Evolutionary conservation across 768 basidiomycete species (phyloP).

Genomic region (Termitomyces bulborhizus): DNA sequence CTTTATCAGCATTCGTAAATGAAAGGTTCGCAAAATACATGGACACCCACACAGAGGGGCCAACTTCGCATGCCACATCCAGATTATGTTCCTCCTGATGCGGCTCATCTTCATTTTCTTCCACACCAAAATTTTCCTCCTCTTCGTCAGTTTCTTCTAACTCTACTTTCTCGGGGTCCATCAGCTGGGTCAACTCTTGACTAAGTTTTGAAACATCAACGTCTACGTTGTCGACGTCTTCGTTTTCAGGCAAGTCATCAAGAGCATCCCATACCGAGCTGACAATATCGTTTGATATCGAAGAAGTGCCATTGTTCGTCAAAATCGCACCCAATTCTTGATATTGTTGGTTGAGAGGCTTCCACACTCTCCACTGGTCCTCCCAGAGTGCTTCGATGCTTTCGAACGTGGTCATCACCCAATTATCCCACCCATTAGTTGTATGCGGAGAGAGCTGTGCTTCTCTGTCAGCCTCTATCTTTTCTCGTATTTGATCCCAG

Average conservation of each 20-base stretch:
- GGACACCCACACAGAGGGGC: background rate
- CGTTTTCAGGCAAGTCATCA: conserved; percentile 1
- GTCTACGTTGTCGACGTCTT: conserved; percentile 27
- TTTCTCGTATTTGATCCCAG: conserved; percentile 64
- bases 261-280: background rate
- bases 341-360: conserved; percentile 24
- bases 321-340: background rate
- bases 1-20: background rate
- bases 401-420: conserved; percentile 86
- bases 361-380: conserved; percentile 51
- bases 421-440: conserved; percentile 53
- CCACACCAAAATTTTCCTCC: conserved; percentile 2
- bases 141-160: conserved; percentile 21
- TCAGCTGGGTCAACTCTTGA: conserved; percentile 36
- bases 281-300: background rate
- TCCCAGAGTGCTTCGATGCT: conserved; percentile 88
- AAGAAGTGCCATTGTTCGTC: background rate
- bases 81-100: conserved; percentile 20
- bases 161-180: conserved; percentile 27
- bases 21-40: background rate
- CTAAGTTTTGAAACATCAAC: conserved; percentile 49
- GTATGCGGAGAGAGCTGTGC: conserved; percentile 10
- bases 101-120: conserved; percentile 23
- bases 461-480: conserved; percentile 45
- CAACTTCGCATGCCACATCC: conserved; percentile 10